A percentile compares a stretch with the other conserved stretches of the same genome.
Evolutionary conservation across 2,329 filamentous ascomycete species (phyloP).

Genomic region (Epichloe gansuensis): DNA sequence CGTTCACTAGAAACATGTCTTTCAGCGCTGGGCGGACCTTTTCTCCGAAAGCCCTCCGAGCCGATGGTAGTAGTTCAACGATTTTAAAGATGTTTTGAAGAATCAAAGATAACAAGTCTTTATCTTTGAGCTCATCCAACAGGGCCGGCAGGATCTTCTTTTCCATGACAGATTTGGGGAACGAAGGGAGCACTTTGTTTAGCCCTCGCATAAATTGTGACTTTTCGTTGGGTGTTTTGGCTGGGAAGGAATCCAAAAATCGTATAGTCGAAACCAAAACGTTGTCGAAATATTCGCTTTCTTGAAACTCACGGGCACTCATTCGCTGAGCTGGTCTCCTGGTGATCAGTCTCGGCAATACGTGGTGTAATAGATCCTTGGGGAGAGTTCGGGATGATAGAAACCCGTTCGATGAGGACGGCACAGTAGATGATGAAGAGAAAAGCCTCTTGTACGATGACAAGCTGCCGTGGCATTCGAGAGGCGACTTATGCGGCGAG

Average conservation of each 20-base stretch:
- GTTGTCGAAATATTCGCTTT: constrained; percentile 94
- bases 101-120: constrained; percentile 70
- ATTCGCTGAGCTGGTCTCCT: constrained; percentile 76
- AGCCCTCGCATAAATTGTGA: constrained; percentile 82
- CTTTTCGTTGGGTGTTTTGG: constrained; percentile 86
- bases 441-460: constrained; percentile 80
- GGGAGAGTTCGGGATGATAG: constrained; percentile 69
- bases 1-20: constrained; percentile 61
- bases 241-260: constrained; percentile 81
- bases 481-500: constrained; percentile 76
- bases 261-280: constrained; percentile 92
- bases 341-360: constrained; percentile 77
- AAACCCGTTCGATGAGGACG: constrained; percentile 72
- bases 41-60: constrained; percentile 68
- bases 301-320: constrained; percentile 81
- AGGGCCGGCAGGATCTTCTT: constrained; percentile 85
- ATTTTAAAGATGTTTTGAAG: constrained; percentile 90
- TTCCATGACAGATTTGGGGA: constrained; percentile 85
- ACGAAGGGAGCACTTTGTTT: constrained; percentile 75
- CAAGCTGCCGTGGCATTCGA: constrained; percentile 68
- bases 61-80: constrained; percentile 61
- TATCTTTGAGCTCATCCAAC: constrained; percentile 87
- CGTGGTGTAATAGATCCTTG: constrained; percentile 58
- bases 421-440: constrained; percentile 62
- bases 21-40: constrained; percentile 75